Conservation (phyloP, 345 rosid genomes). For the Euphorbia pulcherrima region DNA sequence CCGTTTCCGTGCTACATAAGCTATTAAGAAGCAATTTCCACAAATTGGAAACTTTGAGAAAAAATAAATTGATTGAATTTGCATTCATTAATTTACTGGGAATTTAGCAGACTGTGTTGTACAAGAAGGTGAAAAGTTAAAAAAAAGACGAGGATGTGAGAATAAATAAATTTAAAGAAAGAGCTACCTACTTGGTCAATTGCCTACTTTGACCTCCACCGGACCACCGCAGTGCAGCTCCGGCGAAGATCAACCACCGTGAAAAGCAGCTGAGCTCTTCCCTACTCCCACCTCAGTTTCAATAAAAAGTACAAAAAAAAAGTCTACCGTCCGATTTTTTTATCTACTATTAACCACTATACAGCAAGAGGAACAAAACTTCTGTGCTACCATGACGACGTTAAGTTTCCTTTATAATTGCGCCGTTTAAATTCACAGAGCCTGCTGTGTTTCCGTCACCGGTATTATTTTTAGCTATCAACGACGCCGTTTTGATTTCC, state of each 20-base stretch:
- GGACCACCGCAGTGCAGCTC: slow-evolving; percentile 5
- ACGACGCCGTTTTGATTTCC: slow-evolving; percentile 32
- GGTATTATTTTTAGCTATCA: slow-evolving; percentile 25
- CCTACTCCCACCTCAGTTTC: neutral
- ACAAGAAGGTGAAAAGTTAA: neutral
- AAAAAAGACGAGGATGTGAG: neutral
- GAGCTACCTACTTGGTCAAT: neutral
- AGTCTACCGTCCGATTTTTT: slow-evolving; percentile 12
- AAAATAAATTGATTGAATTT: neutral
- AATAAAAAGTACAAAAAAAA: neutral
- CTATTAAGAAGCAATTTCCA: too few relatives aligned
- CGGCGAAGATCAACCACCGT: neutral
- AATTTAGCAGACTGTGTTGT: slow-evolving; percentile 13
- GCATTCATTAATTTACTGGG: slow-evolving; percentile 17
- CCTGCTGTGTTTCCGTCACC: slow-evolving; percentile 9
- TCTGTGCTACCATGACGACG: slow-evolving; percentile 6
- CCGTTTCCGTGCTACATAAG: too few relatives aligned
- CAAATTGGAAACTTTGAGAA: too few relatives aligned
- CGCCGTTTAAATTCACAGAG: slow-evolving; percentile 1
- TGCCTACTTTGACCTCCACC: neutral
- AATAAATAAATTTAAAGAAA: neutral
- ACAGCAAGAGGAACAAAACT: slow-evolving; percentile 28
- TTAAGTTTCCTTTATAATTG: neutral
- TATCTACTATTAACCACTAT: slow-evolving; percentile 28
- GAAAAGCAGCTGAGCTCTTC: neutral